Base-by-base conservation (phyloP, 371 early-diverging fungal genomes). In the Mucor mucedo region DNA sequence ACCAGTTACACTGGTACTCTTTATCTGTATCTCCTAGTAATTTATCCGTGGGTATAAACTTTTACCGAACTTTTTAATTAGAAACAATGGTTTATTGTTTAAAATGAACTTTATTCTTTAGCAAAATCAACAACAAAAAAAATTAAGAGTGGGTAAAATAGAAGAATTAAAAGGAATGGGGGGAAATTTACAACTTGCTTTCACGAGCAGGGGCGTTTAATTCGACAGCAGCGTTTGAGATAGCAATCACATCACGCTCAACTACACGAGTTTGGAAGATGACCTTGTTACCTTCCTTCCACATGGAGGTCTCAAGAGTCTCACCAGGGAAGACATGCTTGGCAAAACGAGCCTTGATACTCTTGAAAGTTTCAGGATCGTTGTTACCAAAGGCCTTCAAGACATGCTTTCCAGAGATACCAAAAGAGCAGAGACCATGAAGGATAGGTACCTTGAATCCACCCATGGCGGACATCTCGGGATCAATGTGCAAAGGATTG, bases 271-370 rank as follows among this genome's bases (percentile, higher is more conserved):
- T 92, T 70, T 92, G 90, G 90, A 97, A 98, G 60, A 97, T 81
- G 29, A 98, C 87, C 76, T 91, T 91, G 71, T 78, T 82, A 29
- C 89, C 91, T 70, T 95, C 96, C 62, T 89, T 87, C 98, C 97
- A 98, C 91, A 96, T 93, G 69, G 91, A 89, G 8, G 97, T 96
- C 71, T 95, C 92, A 21, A 98, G 81, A 10, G 98, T 98, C 72
- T 98, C 98, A 6, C 99, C 98, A 16, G 99, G 98, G 84, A 93
- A 89, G 59, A 97, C 98, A n/a, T 90, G 93, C 48, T 88, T 84
- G 44, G 91, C 86, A 74, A 98, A 95, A 38, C 97, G 89, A 10
- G 84, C 95, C 87, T 98, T 96, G 82, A 98, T 88, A 71, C 76
- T 86, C 81, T 89, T 89, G 82, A 97, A 89, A 38, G 60, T 59